Evolutionary conservation across 2,329 filamentous ascomycete genomes (phyloP).

Genomic region (Xylaria sp.): DNA sequence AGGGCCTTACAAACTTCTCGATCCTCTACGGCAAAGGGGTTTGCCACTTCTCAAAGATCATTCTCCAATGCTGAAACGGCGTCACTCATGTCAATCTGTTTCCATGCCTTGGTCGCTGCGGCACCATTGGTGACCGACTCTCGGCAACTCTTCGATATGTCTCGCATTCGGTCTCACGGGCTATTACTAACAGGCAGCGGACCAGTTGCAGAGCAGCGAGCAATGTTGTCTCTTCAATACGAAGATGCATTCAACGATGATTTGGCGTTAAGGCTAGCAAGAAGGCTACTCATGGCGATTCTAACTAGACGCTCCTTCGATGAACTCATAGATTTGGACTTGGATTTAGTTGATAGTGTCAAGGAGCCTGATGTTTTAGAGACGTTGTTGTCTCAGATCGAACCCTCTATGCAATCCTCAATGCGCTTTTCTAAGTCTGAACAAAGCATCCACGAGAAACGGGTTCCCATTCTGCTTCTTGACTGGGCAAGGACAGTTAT

Average conservation of each 20-base stretch:
- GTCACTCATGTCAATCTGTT: slow-evolving; percentile 66
- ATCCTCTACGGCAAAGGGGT: slow-evolving; percentile 52
- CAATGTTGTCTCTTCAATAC: slow-evolving; percentile 65
- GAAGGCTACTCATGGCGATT: slow-evolving; percentile 67
- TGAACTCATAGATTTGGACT: slow-evolving; percentile 53
- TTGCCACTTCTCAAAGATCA: slow-evolving; percentile 48
- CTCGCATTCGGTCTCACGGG: slow-evolving; percentile 66
- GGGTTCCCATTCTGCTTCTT: slow-evolving; percentile 66
- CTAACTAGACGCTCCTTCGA: slow-evolving; percentile 62
- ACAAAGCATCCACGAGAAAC: slow-evolving; percentile 65
- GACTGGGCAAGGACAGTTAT: slow-evolving; percentile 81
- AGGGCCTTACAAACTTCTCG: slow-evolving; percentile 54
- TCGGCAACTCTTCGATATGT: slow-evolving; percentile 66
- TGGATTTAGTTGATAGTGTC: slow-evolving; percentile 47
- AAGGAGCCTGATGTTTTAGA: slow-evolving; percentile 57
- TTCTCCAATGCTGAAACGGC: slow-evolving; percentile 63
- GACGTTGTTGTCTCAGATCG: slow-evolving; percentile 63
- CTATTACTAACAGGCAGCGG: slow-evolving; percentile 60
- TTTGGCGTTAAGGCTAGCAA: slow-evolving; percentile 67
- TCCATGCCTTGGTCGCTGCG: slow-evolving; percentile 70
- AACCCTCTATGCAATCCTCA: slow-evolving; percentile 58
- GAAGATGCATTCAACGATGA: slow-evolving; percentile 71
- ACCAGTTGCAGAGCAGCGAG: slow-evolving; percentile 57
- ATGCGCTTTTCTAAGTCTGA: slow-evolving; percentile 62
- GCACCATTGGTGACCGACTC: slow-evolving; percentile 62